Evolutionary conservation across 2,329 filamentous ascomycete species (phyloP).

Genomic region (Fusarium abutilonis): DNA sequence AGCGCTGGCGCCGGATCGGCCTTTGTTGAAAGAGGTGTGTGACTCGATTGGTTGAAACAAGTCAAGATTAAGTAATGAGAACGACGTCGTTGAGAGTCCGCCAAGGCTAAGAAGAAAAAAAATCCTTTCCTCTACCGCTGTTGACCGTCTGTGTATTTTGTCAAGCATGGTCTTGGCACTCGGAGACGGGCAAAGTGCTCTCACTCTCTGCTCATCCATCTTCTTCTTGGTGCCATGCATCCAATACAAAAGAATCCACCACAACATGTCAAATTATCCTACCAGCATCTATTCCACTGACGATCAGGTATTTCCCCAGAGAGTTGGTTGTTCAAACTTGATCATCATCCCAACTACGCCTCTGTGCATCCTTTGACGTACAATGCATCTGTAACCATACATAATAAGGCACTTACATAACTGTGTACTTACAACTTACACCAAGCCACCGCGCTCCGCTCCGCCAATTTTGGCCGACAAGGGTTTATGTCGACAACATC

Average conservation of each 20-base stretch:
- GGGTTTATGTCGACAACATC: slow-evolving; percentile 27
- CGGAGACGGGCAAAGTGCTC: neutral
- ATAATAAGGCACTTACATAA: neutral
- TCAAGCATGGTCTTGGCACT: slow-evolving; percentile 15
- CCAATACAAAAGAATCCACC: slow-evolving; percentile 1
- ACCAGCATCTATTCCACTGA: slow-evolving; percentile 14
- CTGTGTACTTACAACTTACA: slow-evolving; percentile 9
- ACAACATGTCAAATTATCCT: slow-evolving; percentile 26
- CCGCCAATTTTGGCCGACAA: slow-evolving; percentile 26
- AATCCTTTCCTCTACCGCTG: slow-evolving; percentile 11
- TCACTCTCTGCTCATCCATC: neutral
- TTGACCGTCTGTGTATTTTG: slow-evolving; percentile 29
- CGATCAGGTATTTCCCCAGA: slow-evolving; percentile 24
- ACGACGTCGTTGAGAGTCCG: slow-evolving; percentile 42
- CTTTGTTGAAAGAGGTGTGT: slow-evolving; percentile 25
- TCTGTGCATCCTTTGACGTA: slow-evolving; percentile 29
- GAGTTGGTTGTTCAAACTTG: slow-evolving; percentile 2
- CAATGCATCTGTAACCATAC: slow-evolving; percentile 3
- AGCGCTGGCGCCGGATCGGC: slow-evolving; percentile 39
- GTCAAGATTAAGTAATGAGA: slow-evolving; percentile 53
- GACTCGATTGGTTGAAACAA: slow-evolving; percentile 46
- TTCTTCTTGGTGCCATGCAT: slow-evolving; percentile 1
- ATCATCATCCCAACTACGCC: slow-evolving; percentile 4
- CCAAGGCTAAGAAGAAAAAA: slow-evolving; percentile 36
- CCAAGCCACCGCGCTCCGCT: slow-evolving; percentile 14